These are phyloP conservation scores for Apiotrichum mycotoxinovorans DNA, from an alignment of 1,284 basidiomycete genomes.

Conservation along the genomic window DNA sequence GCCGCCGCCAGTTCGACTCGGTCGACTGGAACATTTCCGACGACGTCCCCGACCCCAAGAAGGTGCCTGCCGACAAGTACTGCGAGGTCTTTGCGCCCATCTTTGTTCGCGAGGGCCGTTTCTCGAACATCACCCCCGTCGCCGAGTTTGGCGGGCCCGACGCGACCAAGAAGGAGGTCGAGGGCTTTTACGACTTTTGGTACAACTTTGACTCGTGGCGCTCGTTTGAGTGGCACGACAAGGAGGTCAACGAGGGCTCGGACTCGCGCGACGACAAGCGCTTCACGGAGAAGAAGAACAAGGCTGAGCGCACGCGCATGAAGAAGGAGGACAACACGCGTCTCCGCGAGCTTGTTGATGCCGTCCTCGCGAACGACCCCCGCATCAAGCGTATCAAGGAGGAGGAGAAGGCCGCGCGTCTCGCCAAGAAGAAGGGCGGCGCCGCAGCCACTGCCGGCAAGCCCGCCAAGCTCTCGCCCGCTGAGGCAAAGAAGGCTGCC, in stretches of 20 bases:
- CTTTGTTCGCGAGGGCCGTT: constrained; percentile 86
- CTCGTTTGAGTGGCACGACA: constrained; percentile 96
- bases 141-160: constrained; percentile 71
- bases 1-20: constrained; percentile 92
- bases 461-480: constrained; percentile 58
- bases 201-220: constrained; percentile 99
- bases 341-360: constrained; percentile 81
- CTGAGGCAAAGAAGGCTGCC: constrained; percentile 68
- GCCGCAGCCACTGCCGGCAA: constrained; percentile 38
- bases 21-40: constrained; percentile 85
- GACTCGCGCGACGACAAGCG: constrained; percentile 99
- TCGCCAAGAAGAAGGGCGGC: constrained; percentile 77
- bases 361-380: constrained; percentile 79
- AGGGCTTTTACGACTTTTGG: constrained; percentile 97
- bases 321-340: constrained; percentile 98
- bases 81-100: constrained; percentile 63
- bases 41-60: constrained; percentile 63
- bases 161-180: constrained; percentile 75
- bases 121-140: constrained; percentile 84
- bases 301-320: constrained; percentile 86
- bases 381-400: constrained; percentile 97
- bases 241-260: constrained; percentile 96
- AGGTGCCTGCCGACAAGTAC: constrained; percentile 59
- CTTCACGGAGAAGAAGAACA: constrained; percentile 99
- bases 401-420: constrained; percentile 90